phyloP scores from a whole-genome alignment of 352 stramenopile species.

The Phytophthora podocarpi region DNA sequence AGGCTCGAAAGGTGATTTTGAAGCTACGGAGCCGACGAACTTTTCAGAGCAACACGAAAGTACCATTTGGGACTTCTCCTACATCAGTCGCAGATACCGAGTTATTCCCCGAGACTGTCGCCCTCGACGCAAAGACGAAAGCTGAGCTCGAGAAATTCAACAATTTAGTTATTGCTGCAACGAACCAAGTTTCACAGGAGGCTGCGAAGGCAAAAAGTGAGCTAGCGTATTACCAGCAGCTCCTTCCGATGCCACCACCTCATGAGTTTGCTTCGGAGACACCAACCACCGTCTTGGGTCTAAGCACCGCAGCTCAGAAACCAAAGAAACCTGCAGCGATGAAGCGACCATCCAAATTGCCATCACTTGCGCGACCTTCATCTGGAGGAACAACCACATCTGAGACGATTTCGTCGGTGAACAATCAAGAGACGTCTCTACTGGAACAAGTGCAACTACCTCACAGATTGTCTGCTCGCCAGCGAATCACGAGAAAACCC shows the following conservation, averaged over 20 bases:
- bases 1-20: constrained; percentile 47
- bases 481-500: not conserved
- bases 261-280: not conserved
- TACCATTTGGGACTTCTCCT: not conserved
- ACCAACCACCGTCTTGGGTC: not conserved
- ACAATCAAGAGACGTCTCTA: constrained; percentile 19
- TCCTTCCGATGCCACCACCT: constrained; percentile 38
- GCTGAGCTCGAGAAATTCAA: constrained; percentile 65
- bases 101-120: constrained; percentile 36
- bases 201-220: constrained; percentile 50
- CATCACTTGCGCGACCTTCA: constrained; percentile 17
- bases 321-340: constrained; percentile 9
- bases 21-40: constrained; percentile 38
- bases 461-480: constrained; percentile 1
- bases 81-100: constrained; percentile 13
- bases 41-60: not conserved
- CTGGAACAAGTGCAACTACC: not conserved
- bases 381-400: not conserved
- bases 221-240: constrained; percentile 59
- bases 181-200: constrained; percentile 38
- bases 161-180: constrained; percentile 49
- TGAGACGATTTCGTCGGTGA: not conserved
- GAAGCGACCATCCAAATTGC: constrained; percentile 19
- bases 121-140: constrained; percentile 36
- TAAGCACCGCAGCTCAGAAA: not conserved